Evolutionary conservation across 768 basidiomycete genomes (phyloP).

Genomic region (Collybiopsis luxurians): DNA sequence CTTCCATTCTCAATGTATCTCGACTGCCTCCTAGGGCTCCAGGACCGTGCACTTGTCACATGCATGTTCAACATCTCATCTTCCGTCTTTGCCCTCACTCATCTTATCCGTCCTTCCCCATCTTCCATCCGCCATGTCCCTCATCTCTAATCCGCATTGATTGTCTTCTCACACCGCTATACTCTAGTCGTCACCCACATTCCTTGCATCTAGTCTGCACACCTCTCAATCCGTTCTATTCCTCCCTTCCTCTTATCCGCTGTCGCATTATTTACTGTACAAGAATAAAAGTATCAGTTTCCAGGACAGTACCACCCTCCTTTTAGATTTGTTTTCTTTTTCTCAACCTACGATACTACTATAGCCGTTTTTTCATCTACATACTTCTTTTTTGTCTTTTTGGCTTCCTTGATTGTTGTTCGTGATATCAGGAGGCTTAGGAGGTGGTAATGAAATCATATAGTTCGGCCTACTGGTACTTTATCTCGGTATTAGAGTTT

Average conservation of each 20-base stretch:
- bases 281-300: not conserved
- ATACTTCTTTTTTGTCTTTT: not conserved
- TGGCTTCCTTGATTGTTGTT: too few relatives aligned
- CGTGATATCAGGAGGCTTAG: too few relatives aligned
- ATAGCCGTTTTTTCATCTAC: not conserved
- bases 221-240: not conserved
- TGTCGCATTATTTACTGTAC: not conserved
- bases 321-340: slow-evolving; percentile 3
- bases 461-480: not conserved
- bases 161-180: not conserved
- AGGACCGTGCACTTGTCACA: not conserved
- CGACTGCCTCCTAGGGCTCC: not conserved
- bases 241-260: not conserved
- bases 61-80: not conserved
- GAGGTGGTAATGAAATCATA: not conserved
- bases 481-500: not conserved
- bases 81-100: not conserved
- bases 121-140: not conserved
- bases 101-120: not conserved
- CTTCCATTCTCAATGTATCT: not conserved
- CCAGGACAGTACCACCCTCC: not conserved
- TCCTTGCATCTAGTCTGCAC: not conserved
- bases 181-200: not conserved
- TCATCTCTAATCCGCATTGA: not conserved
- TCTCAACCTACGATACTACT: not conserved